These are phyloP conservation scores for Trypethelium eluteriae DNA, from an alignment of 495 filamentous ascomycete species.

Conservation along the genomic window DNA sequence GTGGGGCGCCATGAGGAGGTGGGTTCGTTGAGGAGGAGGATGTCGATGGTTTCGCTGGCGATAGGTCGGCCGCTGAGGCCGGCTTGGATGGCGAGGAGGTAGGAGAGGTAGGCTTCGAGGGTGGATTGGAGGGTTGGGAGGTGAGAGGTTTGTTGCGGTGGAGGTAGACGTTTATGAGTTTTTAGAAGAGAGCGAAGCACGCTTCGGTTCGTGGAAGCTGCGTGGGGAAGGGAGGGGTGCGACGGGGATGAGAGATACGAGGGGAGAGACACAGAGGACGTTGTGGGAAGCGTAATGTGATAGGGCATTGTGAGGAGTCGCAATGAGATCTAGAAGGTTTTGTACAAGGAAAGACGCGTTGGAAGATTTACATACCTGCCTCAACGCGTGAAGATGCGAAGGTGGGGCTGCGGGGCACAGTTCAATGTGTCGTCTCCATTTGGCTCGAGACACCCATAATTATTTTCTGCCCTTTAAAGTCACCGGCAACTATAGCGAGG, in stretches of 20 bases:
- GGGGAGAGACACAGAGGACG: conserved; percentile 22
- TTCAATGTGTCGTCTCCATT: not conserved
- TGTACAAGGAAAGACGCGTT: not conserved
- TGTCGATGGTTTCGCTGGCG: conserved; percentile 55
- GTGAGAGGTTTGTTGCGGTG: conserved; percentile 16
- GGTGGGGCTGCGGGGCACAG: conserved; percentile 1
- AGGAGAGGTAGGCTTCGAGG: conserved; percentile 60
- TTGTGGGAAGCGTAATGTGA: conserved; percentile 25
- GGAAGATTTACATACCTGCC: not conserved
- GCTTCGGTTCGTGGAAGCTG: conserved; percentile 22
- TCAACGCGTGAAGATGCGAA: not conserved
- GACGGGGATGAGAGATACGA: conserved; percentile 20
- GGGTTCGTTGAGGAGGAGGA: conserved; percentile 52
- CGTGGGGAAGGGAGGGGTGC: conserved; percentile 23
- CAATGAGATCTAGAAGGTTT: not conserved
- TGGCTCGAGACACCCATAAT: too few species aligned
- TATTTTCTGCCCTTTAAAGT: too few species aligned
- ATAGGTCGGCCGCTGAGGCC: conserved; percentile 40
- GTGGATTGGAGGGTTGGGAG: conserved; percentile 21
- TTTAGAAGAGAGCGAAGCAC: conserved; percentile 25
- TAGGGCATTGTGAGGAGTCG: conserved; percentile 22
- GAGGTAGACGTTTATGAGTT: conserved; percentile 26
- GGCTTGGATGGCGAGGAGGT: conserved; percentile 62
- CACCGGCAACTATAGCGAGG: too few species aligned
- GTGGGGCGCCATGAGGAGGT: conserved; percentile 77